A percentile compares a stretch with the other conserved stretches of the same genome.
phyloP scores from a whole-genome alignment of 768 basidiomycete species.

The Ramaria rubella region DNA sequence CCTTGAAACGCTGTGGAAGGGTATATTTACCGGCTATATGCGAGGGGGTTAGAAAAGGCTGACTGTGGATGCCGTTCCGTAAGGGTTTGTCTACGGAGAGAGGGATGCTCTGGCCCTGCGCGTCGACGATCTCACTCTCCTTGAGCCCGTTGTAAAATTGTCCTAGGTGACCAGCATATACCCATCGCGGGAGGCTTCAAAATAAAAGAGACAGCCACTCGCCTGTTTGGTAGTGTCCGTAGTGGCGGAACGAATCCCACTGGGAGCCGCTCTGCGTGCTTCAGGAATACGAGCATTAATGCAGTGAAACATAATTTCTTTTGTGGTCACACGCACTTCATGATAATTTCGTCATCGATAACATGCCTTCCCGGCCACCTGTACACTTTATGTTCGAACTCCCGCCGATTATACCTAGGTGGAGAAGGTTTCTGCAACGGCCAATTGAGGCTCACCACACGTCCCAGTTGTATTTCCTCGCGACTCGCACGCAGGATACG shows the following conservation, averaged over 20 bases:
- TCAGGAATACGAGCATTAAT: not conserved
- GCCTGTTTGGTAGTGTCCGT: conserved; percentile 4
- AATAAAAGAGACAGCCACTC: not conserved
- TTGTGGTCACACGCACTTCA: conserved; percentile 2
- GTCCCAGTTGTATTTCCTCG: conserved; percentile 5
- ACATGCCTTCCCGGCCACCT: not conserved
- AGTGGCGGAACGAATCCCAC: conserved; percentile 12
- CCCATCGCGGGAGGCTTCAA: not conserved
- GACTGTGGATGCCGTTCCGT: conserved; percentile 3
- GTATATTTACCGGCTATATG: not conserved
- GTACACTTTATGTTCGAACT: not conserved
- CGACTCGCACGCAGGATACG: conserved; percentile 5
- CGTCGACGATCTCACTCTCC: not conserved
- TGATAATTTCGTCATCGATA: not conserved
- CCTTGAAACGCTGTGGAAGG: not conserved
- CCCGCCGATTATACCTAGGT: not conserved
- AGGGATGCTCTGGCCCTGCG: not conserved
- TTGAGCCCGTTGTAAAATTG: conserved; percentile 4
- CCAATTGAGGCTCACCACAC: conserved; percentile 8
- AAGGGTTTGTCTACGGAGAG: conserved; percentile 2
- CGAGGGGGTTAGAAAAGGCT: not conserved
- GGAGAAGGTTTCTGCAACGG: not conserved
- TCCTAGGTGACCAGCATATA: not conserved
- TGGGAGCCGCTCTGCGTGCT: conserved; percentile 12
- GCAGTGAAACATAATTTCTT: not conserved